Percentiles rank a stretch among this genome's conserved stretches.
Evolutionary conservation across 495 filamentous ascomycete species (phyloP).

Genomic region (Lophiostoma macrostomum): DNA sequence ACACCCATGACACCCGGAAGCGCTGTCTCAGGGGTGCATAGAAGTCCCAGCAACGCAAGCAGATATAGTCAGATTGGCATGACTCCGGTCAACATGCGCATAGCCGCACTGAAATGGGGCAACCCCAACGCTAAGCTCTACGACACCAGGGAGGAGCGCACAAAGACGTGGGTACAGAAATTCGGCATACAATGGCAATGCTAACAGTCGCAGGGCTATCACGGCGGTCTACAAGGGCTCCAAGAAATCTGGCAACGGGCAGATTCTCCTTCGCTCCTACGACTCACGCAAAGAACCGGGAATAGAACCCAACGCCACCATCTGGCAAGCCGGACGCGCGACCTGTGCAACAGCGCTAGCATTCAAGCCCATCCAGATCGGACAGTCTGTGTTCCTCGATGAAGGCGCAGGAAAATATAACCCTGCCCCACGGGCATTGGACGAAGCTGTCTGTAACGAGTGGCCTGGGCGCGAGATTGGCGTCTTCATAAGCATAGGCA

Average conservation of each 20-base stretch:
- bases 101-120: constrained; percentile 50
- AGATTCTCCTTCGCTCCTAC: constrained; percentile 83
- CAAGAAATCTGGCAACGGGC: constrained; percentile 54
- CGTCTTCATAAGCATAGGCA: constrained; percentile 87
- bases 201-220: constrained; percentile 63
- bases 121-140: constrained; percentile 69
- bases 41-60: constrained; percentile 57
- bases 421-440: constrained; percentile 76
- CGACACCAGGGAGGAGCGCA: constrained; percentile 77
- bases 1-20: constrained; percentile 29
- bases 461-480: constrained; percentile 91
- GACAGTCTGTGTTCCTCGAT: constrained; percentile 89
- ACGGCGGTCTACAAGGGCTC: constrained; percentile 89
- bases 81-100: constrained; percentile 32
- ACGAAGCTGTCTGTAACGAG: constrained; percentile 88
- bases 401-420: constrained; percentile 92
- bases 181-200: neutral
- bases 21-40: constrained; percentile 18
- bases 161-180: constrained; percentile 73
- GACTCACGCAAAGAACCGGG: constrained; percentile 88
- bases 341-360: constrained; percentile 87
- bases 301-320: constrained; percentile 83
- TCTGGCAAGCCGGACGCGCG: constrained; percentile 96
- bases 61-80: constrained; percentile 49
- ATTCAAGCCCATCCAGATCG: constrained; percentile 94